A percentile compares a stretch with the other conserved stretches of the same genome.
Evolutionary conservation across 2,329 filamentous ascomycete species (phyloP).

Genomic region (Ceratocystis lukuohia): DNA sequence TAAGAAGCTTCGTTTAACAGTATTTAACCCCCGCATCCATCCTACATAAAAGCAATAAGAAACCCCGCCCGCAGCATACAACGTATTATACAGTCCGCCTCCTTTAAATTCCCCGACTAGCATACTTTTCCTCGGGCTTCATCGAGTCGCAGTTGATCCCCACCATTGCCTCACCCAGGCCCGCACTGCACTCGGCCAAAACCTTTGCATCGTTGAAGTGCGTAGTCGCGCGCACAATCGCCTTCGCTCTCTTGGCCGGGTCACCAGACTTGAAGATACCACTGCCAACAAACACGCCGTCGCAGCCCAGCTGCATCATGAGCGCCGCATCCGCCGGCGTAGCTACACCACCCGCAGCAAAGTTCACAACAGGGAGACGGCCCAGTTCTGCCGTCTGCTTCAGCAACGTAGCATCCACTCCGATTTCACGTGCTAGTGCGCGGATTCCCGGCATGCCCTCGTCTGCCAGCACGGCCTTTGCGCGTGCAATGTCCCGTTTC

Average conservation of each 20-base stretch:
- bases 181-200: constrained; percentile 73
- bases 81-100: not conserved
- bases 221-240: constrained; percentile 87
- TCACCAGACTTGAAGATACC: constrained; percentile 97
- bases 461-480: constrained; percentile 56
- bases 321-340: constrained; percentile 92
- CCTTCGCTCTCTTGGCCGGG: constrained; percentile 76
- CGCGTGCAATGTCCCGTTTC: constrained; percentile 65
- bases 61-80: not conserved
- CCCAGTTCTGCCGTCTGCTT: constrained; percentile 78
- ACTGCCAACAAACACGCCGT: constrained; percentile 91
- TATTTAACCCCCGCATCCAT: too few relatives aligned
- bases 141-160: constrained; percentile 78
- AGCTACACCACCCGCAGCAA: constrained; percentile 97
- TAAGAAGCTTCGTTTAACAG: too few relatives aligned
- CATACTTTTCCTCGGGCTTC: constrained; percentile 67
- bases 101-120: constrained; percentile 66
- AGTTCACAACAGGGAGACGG: constrained; percentile 89
- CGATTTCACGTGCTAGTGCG: constrained; percentile 67
- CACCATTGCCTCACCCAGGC: constrained; percentile 95
- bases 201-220: constrained; percentile 79
- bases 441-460: constrained; percentile 44
- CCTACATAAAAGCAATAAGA: not conserved
- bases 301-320: constrained; percentile 97
- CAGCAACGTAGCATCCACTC: constrained; percentile 63